These are phyloP conservation scores for Pseudofabraea citricarpa DNA, from an alignment of 2,329 filamentous ascomycete genomes.

Conservation along the genomic window DNA sequence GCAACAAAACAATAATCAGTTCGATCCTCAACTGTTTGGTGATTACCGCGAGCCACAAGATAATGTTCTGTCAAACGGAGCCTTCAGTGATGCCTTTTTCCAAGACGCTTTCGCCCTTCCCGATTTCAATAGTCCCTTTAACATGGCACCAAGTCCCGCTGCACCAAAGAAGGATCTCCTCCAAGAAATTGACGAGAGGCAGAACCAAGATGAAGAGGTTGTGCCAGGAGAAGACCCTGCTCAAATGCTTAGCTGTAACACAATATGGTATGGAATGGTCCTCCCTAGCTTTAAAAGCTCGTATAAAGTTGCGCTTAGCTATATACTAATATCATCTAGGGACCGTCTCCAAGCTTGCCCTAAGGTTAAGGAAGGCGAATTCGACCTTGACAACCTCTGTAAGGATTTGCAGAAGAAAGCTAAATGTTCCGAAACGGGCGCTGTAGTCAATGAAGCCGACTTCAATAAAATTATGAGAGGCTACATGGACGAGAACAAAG, in stretches of 20 bases:
- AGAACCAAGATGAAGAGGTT: constrained; percentile 64
- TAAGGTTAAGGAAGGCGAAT: constrained; percentile 83
- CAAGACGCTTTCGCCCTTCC: constrained; percentile 72
- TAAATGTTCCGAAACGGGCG: constrained; percentile 85
- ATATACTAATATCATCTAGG: too few relatives aligned
- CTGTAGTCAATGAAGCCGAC: constrained; percentile 83
- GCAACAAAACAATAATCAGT: constrained; percentile 77
- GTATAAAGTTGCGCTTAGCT: too few relatives aligned
- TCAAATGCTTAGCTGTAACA: constrained; percentile 75
- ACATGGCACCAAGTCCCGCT: constrained; percentile 45
- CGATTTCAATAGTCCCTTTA: constrained; percentile 79
- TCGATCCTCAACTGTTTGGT: constrained; percentile 87
- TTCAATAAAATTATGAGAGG: constrained; percentile 75
- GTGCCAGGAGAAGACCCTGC: constrained; percentile 55
- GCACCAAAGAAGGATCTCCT: constrained; percentile 65
- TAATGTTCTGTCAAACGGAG: constrained; percentile 75
- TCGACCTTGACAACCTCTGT: constrained; percentile 91
- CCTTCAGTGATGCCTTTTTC: constrained; percentile 53
- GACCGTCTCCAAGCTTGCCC: constrained; percentile 84
- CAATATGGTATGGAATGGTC: constrained; percentile 93
- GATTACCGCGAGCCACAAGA: constrained; percentile 90
- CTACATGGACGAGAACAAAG: constrained; percentile 34
- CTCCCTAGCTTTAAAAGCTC: too few relatives aligned
- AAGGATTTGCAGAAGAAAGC: constrained; percentile 92
- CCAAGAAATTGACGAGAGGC: constrained; percentile 72